phyloP scores from a whole-genome alignment of 768 basidiomycete species.

The Leccinum pellstonianum region DNA sequence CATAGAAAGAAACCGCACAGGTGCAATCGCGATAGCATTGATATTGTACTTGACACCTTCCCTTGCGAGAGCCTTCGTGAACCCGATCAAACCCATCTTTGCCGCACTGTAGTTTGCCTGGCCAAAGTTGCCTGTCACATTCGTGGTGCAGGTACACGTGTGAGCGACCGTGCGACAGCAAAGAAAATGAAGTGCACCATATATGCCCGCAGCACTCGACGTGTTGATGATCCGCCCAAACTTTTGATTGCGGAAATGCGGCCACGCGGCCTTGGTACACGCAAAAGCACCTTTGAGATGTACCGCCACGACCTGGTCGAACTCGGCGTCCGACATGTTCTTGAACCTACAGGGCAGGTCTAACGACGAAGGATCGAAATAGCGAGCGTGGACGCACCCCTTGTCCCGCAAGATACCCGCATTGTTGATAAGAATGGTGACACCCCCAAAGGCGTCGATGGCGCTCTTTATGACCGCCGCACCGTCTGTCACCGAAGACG shows the following conservation, averaged over 20 bases:
- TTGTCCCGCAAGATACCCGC: slow-evolving; percentile 87
- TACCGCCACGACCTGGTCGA: slow-evolving; percentile 84
- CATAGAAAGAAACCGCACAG: slow-evolving; percentile 48
- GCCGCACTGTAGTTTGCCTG: slow-evolving; percentile 98
- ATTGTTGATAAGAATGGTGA: slow-evolving; percentile 94
- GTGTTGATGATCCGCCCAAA: slow-evolving; percentile 94
- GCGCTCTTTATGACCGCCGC: slow-evolving; percentile 83
- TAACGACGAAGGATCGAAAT: background rate
- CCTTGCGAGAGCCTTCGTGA: slow-evolving; percentile 88
- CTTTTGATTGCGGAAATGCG: slow-evolving; percentile 90
- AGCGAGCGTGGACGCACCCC: slow-evolving; percentile 45
- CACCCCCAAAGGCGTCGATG: slow-evolving; percentile 76
- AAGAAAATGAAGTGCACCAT: slow-evolving; percentile 50
- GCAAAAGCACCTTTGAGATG: slow-evolving; percentile 93
- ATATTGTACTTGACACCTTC: slow-evolving; percentile 95
- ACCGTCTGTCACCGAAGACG: slow-evolving; percentile 85
- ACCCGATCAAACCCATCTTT: slow-evolving; percentile 92
- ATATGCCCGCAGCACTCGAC: slow-evolving; percentile 91
- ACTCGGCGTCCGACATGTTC: slow-evolving; percentile 95
- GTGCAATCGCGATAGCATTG: slow-evolving; percentile 82
- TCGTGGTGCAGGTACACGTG: background rate
- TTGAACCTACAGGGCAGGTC: slow-evolving; percentile 66
- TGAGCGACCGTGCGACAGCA: background rate
- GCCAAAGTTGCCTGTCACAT: slow-evolving; percentile 78
- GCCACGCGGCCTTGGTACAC: slow-evolving; percentile 95